Evolutionary conservation across 768 basidiomycete species (phyloP).

Genomic region (Panellus pusillus): DNA sequence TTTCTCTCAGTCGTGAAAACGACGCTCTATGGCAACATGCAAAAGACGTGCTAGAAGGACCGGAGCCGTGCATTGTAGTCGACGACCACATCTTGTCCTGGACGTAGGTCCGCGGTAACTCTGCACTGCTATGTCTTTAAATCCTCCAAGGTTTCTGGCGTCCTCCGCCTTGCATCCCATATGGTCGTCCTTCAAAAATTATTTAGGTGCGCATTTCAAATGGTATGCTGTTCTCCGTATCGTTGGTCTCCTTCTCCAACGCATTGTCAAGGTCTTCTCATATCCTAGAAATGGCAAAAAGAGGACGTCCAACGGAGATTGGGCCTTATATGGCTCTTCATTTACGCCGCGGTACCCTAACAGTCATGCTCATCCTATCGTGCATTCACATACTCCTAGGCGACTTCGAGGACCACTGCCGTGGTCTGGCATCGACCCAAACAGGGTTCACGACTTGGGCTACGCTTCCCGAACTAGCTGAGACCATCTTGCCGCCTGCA

Average conservation of each 20-base stretch:
- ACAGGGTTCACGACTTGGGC: constrained; percentile 50
- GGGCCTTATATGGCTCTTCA: constrained; percentile 49
- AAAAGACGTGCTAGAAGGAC: constrained; percentile 28
- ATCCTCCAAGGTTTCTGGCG: constrained; percentile 35
- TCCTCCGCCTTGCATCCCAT: constrained; percentile 38
- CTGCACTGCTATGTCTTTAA: background rate
- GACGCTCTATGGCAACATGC: constrained; percentile 39
- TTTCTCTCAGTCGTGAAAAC: constrained; percentile 29
- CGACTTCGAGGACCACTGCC: constrained; percentile 46
- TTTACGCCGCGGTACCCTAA: constrained; percentile 39
- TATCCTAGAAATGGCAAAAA: constrained; percentile 30
- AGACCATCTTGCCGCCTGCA: constrained; percentile 34
- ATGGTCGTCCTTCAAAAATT: constrained; percentile 42
- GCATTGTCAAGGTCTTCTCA: constrained; percentile 4
- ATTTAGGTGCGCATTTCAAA: constrained; percentile 39
- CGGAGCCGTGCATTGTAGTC: constrained; percentile 43
- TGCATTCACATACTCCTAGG: constrained; percentile 24
- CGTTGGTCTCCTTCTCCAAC: background rate
- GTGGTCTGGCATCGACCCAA: constrained; percentile 32
- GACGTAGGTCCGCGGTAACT: constrained; percentile 31
- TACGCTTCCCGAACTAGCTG: constrained; percentile 39
- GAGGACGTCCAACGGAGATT: constrained; percentile 33
- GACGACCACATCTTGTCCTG: constrained; percentile 46
- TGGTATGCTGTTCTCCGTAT: constrained; percentile 38
- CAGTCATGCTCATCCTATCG: background rate